phyloP scores from a whole-genome alignment of 805 yeast species.

The Clavispora phyllophila region DNA sequence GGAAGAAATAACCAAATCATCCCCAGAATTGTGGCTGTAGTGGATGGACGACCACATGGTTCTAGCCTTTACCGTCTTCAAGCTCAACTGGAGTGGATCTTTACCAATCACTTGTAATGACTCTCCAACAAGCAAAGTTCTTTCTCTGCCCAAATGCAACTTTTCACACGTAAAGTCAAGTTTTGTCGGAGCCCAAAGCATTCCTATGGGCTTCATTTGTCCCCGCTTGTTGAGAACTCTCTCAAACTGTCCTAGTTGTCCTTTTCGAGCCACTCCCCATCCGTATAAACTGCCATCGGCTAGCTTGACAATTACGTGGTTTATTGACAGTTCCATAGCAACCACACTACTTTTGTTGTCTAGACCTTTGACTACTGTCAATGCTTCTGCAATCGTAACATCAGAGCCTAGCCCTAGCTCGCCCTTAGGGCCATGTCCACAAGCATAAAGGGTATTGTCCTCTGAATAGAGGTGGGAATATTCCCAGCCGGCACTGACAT shows the following conservation, averaged over 20 bases:
- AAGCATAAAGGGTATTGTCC: conserved; percentile 37
- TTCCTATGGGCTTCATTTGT: conserved; percentile 11
- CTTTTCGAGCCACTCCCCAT: conserved; percentile 67
- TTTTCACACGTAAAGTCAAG: conserved; percentile 12
- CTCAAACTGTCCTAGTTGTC: conserved; percentile 39
- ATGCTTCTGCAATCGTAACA: conserved; percentile 2
- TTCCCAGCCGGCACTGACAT: conserved; percentile 77
- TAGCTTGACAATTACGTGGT: conserved; percentile 38
- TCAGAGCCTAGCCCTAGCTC: conserved; percentile 55
- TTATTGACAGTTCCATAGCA: conserved; percentile 36
- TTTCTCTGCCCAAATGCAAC: conserved; percentile 54
- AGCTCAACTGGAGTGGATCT: conserved; percentile 1
- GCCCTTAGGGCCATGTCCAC: conserved; percentile 69
- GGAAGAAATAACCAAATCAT: conserved; percentile 31
- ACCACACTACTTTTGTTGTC: not conserved
- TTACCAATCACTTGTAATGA: conserved; percentile 16
- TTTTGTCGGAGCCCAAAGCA: conserved; percentile 21
- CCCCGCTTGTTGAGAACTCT: not conserved
- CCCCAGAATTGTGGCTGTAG: conserved; percentile 4
- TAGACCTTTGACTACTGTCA: not conserved
- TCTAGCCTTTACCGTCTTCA: conserved; percentile 21
- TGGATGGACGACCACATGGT: conserved; percentile 84
- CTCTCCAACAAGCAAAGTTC: conserved; percentile 36
- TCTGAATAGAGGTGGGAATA: conserved; percentile 49
- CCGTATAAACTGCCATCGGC: conserved; percentile 46